phyloP scores from a whole-genome alignment of 2,329 filamentous ascomycete species.

The Colletotrichum lini region DNA sequence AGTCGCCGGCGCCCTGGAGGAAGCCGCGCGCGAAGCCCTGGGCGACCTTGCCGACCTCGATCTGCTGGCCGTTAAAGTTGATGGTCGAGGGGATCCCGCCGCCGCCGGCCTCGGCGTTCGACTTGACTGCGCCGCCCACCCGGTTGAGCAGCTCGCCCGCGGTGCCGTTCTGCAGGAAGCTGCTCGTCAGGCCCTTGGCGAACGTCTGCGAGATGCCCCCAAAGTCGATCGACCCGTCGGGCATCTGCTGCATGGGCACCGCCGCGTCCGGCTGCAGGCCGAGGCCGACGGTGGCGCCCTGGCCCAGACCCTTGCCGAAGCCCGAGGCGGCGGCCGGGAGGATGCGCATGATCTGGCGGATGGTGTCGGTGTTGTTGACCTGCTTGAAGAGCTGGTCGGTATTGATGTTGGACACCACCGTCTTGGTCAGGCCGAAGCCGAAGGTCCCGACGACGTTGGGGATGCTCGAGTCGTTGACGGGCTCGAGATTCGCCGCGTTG shows the following conservation, averaged over 20 bases:
- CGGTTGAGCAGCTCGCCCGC: constrained; percentile 45
- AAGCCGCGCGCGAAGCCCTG: constrained; percentile 54
- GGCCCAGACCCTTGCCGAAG: constrained; percentile 48
- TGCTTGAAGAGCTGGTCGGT: constrained; percentile 40
- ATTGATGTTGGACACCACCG: constrained; percentile 47
- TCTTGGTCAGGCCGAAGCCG: constrained; percentile 48
- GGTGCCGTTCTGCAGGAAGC: constrained; percentile 52
- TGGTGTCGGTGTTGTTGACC: constrained; percentile 37
- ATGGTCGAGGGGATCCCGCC: constrained; percentile 43
- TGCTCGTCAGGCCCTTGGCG: constrained; percentile 49
- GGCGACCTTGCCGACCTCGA: constrained; percentile 49
- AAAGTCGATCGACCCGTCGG: constrained; percentile 43
- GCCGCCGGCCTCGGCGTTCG: constrained; percentile 2
- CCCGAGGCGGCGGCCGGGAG: constrained; percentile 47
- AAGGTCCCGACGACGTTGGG: constrained; percentile 46
- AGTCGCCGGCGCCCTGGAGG: constrained; percentile 52
- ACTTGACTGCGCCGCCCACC: constrained; percentile 19
- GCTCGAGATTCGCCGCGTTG: constrained; percentile 36
- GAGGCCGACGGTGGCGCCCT: constrained; percentile 47
- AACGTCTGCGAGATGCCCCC: constrained; percentile 47
- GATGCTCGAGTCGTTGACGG: constrained; percentile 44
- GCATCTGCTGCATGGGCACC: constrained; percentile 43
- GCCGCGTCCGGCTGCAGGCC: constrained; percentile 48
- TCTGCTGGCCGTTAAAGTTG: constrained; percentile 33
- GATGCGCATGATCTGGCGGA: constrained; percentile 41